These are phyloP conservation scores for Pachysandra terminalis DNA, from an alignment of 164 flowering plant species.

Conservation along the genomic window DNA sequence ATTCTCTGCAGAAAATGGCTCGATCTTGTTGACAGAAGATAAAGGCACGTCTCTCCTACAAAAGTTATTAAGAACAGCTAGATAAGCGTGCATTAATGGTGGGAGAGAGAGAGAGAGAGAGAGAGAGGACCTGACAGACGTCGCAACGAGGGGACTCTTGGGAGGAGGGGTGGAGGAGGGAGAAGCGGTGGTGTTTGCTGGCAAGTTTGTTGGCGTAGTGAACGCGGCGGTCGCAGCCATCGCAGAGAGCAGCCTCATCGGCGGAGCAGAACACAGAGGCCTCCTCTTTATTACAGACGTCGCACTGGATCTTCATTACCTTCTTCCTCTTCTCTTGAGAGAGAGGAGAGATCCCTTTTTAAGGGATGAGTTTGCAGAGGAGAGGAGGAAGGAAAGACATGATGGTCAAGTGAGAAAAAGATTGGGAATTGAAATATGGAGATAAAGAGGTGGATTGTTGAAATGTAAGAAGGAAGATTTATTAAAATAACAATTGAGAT, in stretches of 20 bases:
- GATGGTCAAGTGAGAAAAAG: too few species aligned
- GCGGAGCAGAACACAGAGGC: constrained; percentile 34
- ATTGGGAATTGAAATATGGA: too few species aligned
- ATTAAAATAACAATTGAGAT: too few species aligned
- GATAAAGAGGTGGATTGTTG: too few species aligned
- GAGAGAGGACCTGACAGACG: constrained; percentile 38
- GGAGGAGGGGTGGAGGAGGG: constrained; percentile 26
- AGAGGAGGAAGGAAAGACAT: too few species aligned
- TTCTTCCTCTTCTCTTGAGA: not conserved
- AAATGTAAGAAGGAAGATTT: too few species aligned
- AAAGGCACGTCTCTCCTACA: constrained; percentile 77
- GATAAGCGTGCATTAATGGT: too few species aligned
- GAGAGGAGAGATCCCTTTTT: too few species aligned
- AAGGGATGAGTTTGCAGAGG: too few species aligned
- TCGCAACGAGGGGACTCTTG: constrained; percentile 30
- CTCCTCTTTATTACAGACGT: constrained; percentile 25
- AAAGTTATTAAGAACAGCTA: constrained; percentile 3
- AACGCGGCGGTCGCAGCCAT: constrained; percentile 26
- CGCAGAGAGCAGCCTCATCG: constrained; percentile 38
- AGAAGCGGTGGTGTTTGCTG: constrained; percentile 35
- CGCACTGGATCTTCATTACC: constrained; percentile 38
- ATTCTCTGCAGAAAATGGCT: constrained; percentile 84
- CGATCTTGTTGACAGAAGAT: constrained; percentile 87
- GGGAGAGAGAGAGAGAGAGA: constrained; percentile 3
- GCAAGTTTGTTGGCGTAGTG: constrained; percentile 40